These are phyloP conservation scores for Beauveria asiatica DNA, from an alignment of 2,329 filamentous ascomycete genomes.

Conservation along the genomic window DNA sequence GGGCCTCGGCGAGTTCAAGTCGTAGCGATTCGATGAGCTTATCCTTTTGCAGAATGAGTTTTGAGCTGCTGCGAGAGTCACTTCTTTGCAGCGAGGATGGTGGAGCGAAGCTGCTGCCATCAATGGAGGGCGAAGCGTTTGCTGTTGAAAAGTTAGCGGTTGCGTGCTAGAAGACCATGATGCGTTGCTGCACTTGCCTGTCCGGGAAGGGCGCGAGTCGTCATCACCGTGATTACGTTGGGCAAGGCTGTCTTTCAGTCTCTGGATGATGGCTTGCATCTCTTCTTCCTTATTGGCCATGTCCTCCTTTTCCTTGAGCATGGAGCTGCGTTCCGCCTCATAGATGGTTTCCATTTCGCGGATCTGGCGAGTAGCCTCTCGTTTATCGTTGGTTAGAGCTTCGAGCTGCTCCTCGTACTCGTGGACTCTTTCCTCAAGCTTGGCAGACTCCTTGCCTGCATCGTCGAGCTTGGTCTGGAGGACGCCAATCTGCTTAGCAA, in stretches of 20 bases:
- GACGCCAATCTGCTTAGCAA: conserved; percentile 75
- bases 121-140: conserved; percentile 59
- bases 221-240: conserved; percentile 55
- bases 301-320: conserved; percentile 88
- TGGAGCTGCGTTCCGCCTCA: conserved; percentile 78
- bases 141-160: conserved; percentile 20
- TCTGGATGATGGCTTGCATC: conserved; percentile 81
- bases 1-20: conserved; percentile 85
- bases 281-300: conserved; percentile 78
- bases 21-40: conserved; percentile 89
- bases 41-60: conserved; percentile 88
- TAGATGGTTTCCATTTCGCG: conserved; percentile 90
- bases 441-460: conserved; percentile 69
- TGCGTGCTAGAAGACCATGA: background rate
- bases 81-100: conserved; percentile 77
- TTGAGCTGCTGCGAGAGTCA: conserved; percentile 83
- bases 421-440: conserved; percentile 79
- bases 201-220: conserved; percentile 25
- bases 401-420: conserved; percentile 80
- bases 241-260: conserved; percentile 80
- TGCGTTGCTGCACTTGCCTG: conserved; percentile 2
- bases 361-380: conserved; percentile 72
- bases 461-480: conserved; percentile 83
- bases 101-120: conserved; percentile 75
- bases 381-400: conserved; percentile 72